These are phyloP conservation scores for Daldinia concentrica DNA, from an alignment of 495 filamentous ascomycete genomes.

Conservation along the genomic window DNA sequence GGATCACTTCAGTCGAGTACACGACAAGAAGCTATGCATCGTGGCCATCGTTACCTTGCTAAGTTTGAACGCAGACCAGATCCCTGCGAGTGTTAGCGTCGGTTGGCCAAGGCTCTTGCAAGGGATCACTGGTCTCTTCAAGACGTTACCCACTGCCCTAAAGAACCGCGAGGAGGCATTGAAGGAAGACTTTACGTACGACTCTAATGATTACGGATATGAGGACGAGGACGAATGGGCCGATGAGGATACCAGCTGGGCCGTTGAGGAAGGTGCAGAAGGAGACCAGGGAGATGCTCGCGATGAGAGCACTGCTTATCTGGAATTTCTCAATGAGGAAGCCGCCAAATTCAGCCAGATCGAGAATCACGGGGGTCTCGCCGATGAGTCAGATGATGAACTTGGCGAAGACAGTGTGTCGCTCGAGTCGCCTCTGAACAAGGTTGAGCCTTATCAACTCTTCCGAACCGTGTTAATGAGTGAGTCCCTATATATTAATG, in stretches of 20 bases:
- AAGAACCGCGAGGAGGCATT: conserved; percentile 93
- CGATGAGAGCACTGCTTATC: conserved; percentile 92
- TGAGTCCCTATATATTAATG: conserved; percentile 60
- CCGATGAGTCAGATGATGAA: conserved; percentile 80
- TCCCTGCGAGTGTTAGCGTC: conserved; percentile 88
- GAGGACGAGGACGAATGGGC: conserved; percentile 82
- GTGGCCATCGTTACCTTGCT: conserved; percentile 88
- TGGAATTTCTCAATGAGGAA: conserved; percentile 96
- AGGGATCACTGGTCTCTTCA: conserved; percentile 90
- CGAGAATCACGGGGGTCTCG: conserved; percentile 54
- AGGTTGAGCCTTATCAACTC: conserved; percentile 89
- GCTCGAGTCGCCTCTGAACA: conserved; percentile 92
- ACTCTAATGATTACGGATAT: conserved; percentile 72
- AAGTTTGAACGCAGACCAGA: conserved; percentile 75
- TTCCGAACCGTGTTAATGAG: conserved; percentile 84
- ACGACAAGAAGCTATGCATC: conserved; percentile 98
- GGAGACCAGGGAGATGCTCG: conserved; percentile 71
- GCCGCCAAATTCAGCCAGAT: conserved; percentile 80
- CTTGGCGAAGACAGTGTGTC: conserved; percentile 90
- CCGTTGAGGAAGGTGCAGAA: conserved; percentile 56
- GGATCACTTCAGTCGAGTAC: conserved; percentile 89
- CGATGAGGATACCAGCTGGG: conserved; percentile 71
- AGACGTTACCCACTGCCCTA: conserved; percentile 85
- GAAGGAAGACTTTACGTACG: conserved; percentile 84
- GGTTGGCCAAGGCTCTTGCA: conserved; percentile 94